Percentiles rank a stretch among this genome's conserved stretches.
phyloP scores from a whole-genome alignment of 2,329 filamentous ascomycete genomes.

The Epichloe sibirici region DNA sequence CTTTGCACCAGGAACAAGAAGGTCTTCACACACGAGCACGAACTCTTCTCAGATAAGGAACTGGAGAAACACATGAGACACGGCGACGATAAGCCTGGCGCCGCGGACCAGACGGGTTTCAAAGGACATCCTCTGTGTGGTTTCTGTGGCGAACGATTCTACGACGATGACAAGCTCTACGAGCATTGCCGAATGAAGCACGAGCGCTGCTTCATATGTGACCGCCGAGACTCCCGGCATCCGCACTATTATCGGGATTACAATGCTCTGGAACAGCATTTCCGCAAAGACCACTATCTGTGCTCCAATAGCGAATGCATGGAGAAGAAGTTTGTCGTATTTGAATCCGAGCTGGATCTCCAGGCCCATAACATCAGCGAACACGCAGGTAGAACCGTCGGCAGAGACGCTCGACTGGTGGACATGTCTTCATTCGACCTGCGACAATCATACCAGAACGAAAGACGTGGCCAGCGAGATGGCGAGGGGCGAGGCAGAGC shows the following conservation, averaged over 20 bases:
- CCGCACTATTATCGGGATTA: constrained; percentile 92
- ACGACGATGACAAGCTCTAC: constrained; percentile 91
- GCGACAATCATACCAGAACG: constrained; percentile 57
- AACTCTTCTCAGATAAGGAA: constrained; percentile 72
- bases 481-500: constrained; percentile 29
- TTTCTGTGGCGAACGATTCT: constrained; percentile 87
- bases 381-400: constrained; percentile 75
- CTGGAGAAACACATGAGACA: constrained; percentile 78
- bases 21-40: constrained; percentile 96
- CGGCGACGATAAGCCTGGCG: constrained; percentile 83
- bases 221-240: constrained; percentile 53
- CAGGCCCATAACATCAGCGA: constrained; percentile 83
- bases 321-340: constrained; percentile 97
- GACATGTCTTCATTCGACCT: constrained; percentile 81
- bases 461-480: constrained; percentile 25
- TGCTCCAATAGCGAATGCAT: constrained; percentile 78
- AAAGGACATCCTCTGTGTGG: constrained; percentile 89
- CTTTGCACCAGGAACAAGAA: constrained; percentile 90
- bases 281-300: constrained; percentile 73
- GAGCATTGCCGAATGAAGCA: constrained; percentile 88
- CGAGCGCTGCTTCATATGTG: constrained; percentile 90
- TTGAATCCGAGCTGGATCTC: constrained; percentile 86
- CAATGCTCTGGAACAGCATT: constrained; percentile 74
- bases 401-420: constrained; percentile 72
- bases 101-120: constrained; percentile 87